Base-by-base conservation (phyloP, 1,139 yeast genomes). In the Maudiozyma humilis region DNA sequence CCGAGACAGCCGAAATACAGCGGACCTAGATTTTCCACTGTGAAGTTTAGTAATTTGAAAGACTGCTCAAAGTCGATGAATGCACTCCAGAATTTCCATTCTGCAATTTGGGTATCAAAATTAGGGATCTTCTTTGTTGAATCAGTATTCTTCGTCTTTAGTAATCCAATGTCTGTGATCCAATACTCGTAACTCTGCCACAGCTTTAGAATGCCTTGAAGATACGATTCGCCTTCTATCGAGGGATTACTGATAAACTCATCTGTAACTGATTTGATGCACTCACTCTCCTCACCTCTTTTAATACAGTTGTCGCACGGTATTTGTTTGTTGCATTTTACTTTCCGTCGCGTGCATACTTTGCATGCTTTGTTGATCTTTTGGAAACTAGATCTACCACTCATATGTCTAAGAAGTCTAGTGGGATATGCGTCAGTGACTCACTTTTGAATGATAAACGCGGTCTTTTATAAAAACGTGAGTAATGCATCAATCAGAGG, bases 291-390 rank as follows among this genome's bases (percentile, higher is more conserved):
- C 19, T 50, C 43, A 2, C 63, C 63, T 44, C 58, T 50, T 40
- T 55, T 57, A 10, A 52, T 44, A 44, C 66, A 63, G 42, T 59
- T 53, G 16, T 57, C 46, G 36, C 66, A 63, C 0, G 66, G 66
- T 10, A 60, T 45, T 40, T 53, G 40, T 18, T 63, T 49, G 46
- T 63, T 66, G 49, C 66, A 63, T 41, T 60, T 62, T 13, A 60
- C 59, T 41, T 60, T 62, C 19, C 60, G 47, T 32, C 45, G 51
- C 2, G 55, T 45, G 44, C 65, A 60, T 2, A 51, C 51, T 3
- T 47, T 33, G 41, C 65, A 60, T 8, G 43, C 51, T 18, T 42
- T 44, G 37, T 45, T 44, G 4, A 17, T 36, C 10, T 23, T 23
- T 6, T 23, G 27, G 27, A 23, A 23, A 10, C 10, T 6, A 23